These are phyloP conservation scores for Irpex rosettiformis DNA, from an alignment of 1,284 basidiomycete species.

Conservation along the genomic window DNA sequence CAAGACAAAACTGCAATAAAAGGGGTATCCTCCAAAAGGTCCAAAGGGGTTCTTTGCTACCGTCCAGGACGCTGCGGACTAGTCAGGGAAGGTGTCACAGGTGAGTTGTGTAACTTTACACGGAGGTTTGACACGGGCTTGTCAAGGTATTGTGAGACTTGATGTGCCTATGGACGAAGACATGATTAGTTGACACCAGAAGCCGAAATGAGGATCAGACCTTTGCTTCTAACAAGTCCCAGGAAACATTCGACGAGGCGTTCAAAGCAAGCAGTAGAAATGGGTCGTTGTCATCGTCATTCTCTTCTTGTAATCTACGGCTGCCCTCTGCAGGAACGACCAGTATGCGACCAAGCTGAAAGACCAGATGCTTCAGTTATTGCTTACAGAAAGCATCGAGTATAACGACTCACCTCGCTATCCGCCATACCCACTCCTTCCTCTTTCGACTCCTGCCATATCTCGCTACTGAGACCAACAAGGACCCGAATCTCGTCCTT, in stretches of 20 bases:
- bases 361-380: slow-evolving; percentile 1
- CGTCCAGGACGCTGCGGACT: slow-evolving; percentile 23
- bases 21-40: background rate
- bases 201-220: slow-evolving; percentile 30
- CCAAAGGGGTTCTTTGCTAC: slow-evolving; percentile 1
- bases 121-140: slow-evolving; percentile 39
- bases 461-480: slow-evolving; percentile 65
- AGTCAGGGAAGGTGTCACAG: slow-evolving; percentile 23
- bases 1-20: background rate
- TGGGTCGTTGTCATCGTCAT: slow-evolving; percentile 34
- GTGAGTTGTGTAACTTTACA: slow-evolving; percentile 21
- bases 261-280: slow-evolving; percentile 69
- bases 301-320: slow-evolving; percentile 10
- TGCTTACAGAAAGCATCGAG: background rate
- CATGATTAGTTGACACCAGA: background rate
- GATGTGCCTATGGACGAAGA: slow-evolving; percentile 41
- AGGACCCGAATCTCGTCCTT: slow-evolving; percentile 73
- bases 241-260: slow-evolving; percentile 52
- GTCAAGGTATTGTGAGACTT: slow-evolving; percentile 42
- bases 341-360: slow-evolving; percentile 63
- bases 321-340: slow-evolving; percentile 52
- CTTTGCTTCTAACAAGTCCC: slow-evolving; percentile 61
- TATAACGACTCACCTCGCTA: slow-evolving; percentile 52
- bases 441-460: slow-evolving; percentile 70
- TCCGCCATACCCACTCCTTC: slow-evolving; percentile 65